phyloP scores from a whole-genome alignment of 2,329 filamentous ascomycete genomes.

The Kalaharituber pfeilii region DNA sequence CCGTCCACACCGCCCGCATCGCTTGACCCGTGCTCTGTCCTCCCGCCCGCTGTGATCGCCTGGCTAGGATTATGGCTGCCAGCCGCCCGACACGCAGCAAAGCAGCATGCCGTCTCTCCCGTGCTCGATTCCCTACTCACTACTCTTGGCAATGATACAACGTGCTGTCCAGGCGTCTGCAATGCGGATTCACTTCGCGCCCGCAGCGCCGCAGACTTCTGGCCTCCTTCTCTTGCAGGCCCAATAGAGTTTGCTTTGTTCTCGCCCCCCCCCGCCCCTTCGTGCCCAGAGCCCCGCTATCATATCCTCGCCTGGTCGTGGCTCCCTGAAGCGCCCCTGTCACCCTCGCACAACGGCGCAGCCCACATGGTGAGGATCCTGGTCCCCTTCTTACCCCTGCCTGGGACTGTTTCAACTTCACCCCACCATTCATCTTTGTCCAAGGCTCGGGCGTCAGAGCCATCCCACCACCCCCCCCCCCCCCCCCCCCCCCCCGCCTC shows the following conservation, averaged over 20 bases:
- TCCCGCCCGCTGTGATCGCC: too few relatives aligned
- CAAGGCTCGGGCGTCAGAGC: slow-evolving; percentile 1
- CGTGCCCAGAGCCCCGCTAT: neutral
- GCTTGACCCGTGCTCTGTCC: too few relatives aligned
- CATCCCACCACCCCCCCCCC: too few relatives aligned
- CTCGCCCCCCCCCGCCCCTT: neutral
- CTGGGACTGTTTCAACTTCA: neutral
- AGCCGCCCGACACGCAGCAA: too few relatives aligned
- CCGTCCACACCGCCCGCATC: too few relatives aligned
- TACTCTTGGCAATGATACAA: too few relatives aligned
- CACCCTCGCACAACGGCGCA: neutral
- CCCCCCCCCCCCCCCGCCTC: slow-evolving; percentile 1
- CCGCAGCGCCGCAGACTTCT: too few relatives aligned
- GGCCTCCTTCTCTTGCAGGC: neutral
- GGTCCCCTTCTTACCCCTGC: neutral
- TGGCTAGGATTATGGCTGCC: too few relatives aligned
- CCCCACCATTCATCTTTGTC: slow-evolving; percentile 6
- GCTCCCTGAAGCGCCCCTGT: neutral
- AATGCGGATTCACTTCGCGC: too few relatives aligned
- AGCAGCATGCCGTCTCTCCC: too few relatives aligned
- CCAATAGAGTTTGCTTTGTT: neutral
- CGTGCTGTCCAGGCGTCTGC: too few relatives aligned
- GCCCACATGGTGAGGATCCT: neutral
- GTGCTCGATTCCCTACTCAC: too few relatives aligned
- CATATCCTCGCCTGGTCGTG: neutral